These are phyloP conservation scores for Cryptococcus sp. DNA, from an alignment of 1,284 basidiomycete genomes.

Conservation along the genomic window DNA sequence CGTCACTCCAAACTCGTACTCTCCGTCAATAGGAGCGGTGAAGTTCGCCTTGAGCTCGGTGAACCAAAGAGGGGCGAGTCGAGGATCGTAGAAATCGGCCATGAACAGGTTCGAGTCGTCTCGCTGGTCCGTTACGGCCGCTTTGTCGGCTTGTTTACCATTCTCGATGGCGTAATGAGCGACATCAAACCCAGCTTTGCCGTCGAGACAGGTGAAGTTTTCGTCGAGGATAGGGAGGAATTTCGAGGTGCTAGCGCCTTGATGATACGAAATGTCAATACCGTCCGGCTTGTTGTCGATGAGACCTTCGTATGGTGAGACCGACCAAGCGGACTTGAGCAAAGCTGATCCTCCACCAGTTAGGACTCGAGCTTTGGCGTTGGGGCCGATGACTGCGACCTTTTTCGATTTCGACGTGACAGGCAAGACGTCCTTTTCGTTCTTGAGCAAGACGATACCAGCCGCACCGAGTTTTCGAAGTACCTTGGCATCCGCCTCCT, in stretches of 20 bases:
- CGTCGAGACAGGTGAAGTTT: constrained; percentile 17
- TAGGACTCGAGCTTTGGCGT: constrained; percentile 53
- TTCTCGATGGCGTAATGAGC: constrained; percentile 18
- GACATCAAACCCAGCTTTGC: constrained; percentile 17
- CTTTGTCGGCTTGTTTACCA: constrained; percentile 17
- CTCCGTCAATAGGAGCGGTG: constrained; percentile 19
- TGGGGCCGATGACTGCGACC: constrained; percentile 57
- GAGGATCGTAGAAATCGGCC: constrained; percentile 21
- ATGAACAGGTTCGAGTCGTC: constrained; percentile 24
- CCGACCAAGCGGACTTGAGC: constrained; percentile 50
- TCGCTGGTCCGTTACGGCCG: constrained; percentile 12
- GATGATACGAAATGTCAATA: constrained; percentile 48
- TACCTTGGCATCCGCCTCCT: constrained; percentile 16
- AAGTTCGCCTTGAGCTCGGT: constrained; percentile 19
- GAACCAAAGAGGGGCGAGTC: constrained; percentile 11
- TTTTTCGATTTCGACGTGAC: constrained; percentile 37
- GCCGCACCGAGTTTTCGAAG: constrained; percentile 11
- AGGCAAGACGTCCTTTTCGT: constrained; percentile 36
- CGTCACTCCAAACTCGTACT: constrained; percentile 24
- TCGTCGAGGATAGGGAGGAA: constrained; percentile 19
- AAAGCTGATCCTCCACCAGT: constrained; percentile 56
- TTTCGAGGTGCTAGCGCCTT: constrained; percentile 17
- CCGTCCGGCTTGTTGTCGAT: constrained; percentile 45
- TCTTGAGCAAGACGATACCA: constrained; percentile 61
- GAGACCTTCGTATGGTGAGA: constrained; percentile 55